Conservation (phyloP, 1,284 basidiomycete species). For the Tilletiaria anomala region DNA sequence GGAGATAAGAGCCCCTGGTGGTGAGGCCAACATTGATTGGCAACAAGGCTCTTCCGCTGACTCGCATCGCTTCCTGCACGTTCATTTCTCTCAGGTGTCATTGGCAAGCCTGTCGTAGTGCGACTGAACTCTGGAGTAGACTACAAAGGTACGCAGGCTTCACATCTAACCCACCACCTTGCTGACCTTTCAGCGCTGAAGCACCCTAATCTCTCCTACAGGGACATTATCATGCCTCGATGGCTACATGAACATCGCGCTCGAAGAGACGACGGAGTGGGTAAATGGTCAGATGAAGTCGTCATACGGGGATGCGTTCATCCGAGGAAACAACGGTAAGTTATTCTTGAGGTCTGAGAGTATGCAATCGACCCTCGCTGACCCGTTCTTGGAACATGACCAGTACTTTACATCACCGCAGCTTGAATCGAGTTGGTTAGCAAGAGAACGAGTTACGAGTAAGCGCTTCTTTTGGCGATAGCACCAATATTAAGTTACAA, state of each 20-base stretch:
- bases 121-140: constrained; percentile 89
- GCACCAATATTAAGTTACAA: too few species aligned
- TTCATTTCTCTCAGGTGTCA: constrained; percentile 54
- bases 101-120: constrained; percentile 86
- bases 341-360: constrained; percentile 7
- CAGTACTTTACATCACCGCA: not conserved
- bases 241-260: constrained; percentile 85
- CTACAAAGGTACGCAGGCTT: constrained; percentile 63
- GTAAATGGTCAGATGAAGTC: constrained; percentile 74
- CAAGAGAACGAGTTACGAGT: too few species aligned
- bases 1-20: not conserved
- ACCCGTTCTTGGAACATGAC: not conserved
- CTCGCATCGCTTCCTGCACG: constrained; percentile 25
- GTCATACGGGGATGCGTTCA: constrained; percentile 83
- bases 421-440: too few species aligned
- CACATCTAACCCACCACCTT: too few species aligned
- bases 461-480: too few species aligned
- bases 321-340: constrained; percentile 90
- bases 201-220: constrained; percentile 35
- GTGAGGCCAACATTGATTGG: not conserved
- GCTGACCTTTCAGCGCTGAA: too few species aligned
- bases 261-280: constrained; percentile 91
- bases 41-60: not conserved
- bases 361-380: not conserved
- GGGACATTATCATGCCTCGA: constrained; percentile 91